phyloP scores from a whole-genome alignment of 2,329 filamentous ascomycete genomes.

The Apiospora saccharicola region DNA sequence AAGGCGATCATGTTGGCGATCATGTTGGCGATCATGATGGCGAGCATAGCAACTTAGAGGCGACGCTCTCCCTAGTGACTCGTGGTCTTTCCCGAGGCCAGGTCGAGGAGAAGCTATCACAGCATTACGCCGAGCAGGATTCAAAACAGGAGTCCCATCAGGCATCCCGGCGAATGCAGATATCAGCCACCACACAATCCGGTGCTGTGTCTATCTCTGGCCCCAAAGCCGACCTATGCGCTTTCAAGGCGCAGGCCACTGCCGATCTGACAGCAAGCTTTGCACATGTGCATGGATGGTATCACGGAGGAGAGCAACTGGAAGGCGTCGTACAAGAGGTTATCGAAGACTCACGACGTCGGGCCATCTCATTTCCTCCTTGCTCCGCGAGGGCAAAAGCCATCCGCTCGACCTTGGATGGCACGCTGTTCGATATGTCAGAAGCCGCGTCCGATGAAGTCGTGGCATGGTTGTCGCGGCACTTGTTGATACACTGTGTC shows the following conservation, averaged over 20 bases:
- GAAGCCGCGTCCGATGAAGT: neutral
- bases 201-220: slow-evolving; percentile 24
- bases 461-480: slow-evolving; percentile 1
- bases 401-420: slow-evolving; percentile 25
- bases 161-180: neutral
- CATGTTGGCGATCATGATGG: neutral
- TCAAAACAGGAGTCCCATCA: neutral
- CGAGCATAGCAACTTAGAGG: neutral
- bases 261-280: slow-evolving; percentile 16
- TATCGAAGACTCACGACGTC: slow-evolving; percentile 14
- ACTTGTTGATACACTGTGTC: slow-evolving; percentile 24
- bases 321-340: slow-evolving; percentile 25
- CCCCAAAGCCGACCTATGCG: slow-evolving; percentile 16
- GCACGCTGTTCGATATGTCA: slow-evolving; percentile 21
- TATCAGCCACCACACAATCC: slow-evolving; percentile 23
- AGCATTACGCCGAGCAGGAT: neutral
- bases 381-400: slow-evolving; percentile 22
- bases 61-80: slow-evolving; percentile 24
- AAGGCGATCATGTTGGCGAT: neutral
- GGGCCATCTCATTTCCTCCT: slow-evolving; percentile 16
- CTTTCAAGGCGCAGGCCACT: slow-evolving; percentile 11
- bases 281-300: slow-evolving; percentile 27
- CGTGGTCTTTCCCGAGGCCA: slow-evolving; percentile 15
- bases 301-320: slow-evolving; percentile 26
- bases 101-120: slow-evolving; percentile 16